These are phyloP conservation scores for Salix exigua DNA, from an alignment of 345 rosid species.

Conservation along the genomic window DNA sequence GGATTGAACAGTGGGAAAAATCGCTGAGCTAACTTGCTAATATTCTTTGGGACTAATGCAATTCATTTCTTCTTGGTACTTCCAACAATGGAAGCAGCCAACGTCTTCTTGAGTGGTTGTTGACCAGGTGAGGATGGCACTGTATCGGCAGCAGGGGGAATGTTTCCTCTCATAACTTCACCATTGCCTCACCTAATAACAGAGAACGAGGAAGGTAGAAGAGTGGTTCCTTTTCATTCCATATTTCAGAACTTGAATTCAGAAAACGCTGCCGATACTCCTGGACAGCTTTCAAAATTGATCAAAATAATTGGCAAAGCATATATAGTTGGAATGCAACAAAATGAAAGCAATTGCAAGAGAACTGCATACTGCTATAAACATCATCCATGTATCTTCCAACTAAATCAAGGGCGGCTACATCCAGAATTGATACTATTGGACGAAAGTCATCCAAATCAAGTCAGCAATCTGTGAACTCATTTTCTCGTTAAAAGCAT, in stretches of 20 bases:
- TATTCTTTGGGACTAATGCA: slow-evolving; percentile 78
- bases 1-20: slow-evolving; percentile 64
- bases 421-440: slow-evolving; percentile 49
- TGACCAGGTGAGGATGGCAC: slow-evolving; percentile 28
- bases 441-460: slow-evolving; percentile 47
- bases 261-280: slow-evolving; percentile 54
- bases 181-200: slow-evolving; percentile 32
- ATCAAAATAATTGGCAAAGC: slow-evolving; percentile 11
- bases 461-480: slow-evolving; percentile 22
- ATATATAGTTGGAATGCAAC: slow-evolving; percentile 7
- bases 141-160: neutral
- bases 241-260: slow-evolving; percentile 48
- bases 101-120: slow-evolving; percentile 61
- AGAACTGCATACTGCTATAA: slow-evolving; percentile 48
- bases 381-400: slow-evolving; percentile 58
- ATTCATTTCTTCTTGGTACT: slow-evolving; percentile 71
- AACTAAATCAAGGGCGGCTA: slow-evolving; percentile 57
- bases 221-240: slow-evolving; percentile 41
- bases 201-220: slow-evolving; percentile 47
- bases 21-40: slow-evolving; percentile 63
- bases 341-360: slow-evolving; percentile 12
- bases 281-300: slow-evolving; percentile 51
- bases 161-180: slow-evolving; percentile 34
- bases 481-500: slow-evolving; percentile 17
- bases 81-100: slow-evolving; percentile 85